Base-by-base conservation (phyloP, 805 yeast genomes). In the Pichia deserticola region DNA sequence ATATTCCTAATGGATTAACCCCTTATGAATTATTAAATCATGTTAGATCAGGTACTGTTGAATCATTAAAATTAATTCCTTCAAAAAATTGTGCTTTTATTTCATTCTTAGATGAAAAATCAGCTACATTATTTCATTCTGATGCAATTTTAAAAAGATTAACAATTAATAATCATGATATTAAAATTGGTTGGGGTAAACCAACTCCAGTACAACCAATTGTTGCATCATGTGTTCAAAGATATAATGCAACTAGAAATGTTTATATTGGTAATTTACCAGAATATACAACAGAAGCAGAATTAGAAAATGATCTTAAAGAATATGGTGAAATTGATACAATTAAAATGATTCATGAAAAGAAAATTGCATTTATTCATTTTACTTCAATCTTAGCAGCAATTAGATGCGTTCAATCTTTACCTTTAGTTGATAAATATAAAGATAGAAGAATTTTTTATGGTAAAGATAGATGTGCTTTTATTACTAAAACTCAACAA, bases 381-480 rank as follows among this genome's bases (percentile, higher is more conserved):
- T 90, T 89, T 69, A 78, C 90, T 51, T 81, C 92, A 13, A 89
- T 92, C 46, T 68, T 86, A 46, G 77, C 87, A 49, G 97, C 98
- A n/a, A 82, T 89, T 43, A 78, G 84, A 66, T 89, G 86, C 51
- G 97, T 89, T 42, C 80, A 86, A 45, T 79, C 79, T 51, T 72
- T 93, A 49, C 86, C 92, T 1, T 70, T 78, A 34, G 75, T 75
- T 45, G 82, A 81, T 37, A 82, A 81, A 60, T 92, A 89, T 72
- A 72, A 76, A 50, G 84, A 82, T 55, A 81, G 85, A 51, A 88
- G 87, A 65, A 85, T 95, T 40, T 87, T 80, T 60, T 90, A 88
- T 62, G 98, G 97, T 53, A 90, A 89, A 65, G 98, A 92, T 67
- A 76, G 98, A 67, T 87, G 93, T 71, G 96, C 97, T 2, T 89